Evolutionary conservation across 371 early-diverging fungal genomes (phyloP).

Genomic region (Mucor indicus): DNA sequence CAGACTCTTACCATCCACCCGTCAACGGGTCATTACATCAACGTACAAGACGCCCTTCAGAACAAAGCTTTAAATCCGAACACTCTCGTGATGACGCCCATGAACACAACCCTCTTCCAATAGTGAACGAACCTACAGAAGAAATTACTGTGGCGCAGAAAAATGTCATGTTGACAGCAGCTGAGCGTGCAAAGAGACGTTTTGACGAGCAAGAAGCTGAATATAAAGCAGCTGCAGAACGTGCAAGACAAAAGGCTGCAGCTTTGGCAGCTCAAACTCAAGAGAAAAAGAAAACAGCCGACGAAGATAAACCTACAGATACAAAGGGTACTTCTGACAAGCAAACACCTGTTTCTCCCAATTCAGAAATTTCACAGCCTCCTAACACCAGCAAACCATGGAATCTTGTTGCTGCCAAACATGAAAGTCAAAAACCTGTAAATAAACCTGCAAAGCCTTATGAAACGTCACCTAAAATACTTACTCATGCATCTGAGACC

Average conservation of each 20-base stretch:
- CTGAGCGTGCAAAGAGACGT: constrained; percentile 49
- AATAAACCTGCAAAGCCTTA: background rate
- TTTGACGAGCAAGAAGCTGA: constrained; percentile 48
- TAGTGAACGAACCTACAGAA: constrained; percentile 9
- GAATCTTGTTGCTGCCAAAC: constrained; percentile 13
- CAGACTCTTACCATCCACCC: constrained; percentile 9
- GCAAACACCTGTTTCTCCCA: background rate
- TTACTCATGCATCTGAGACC: background rate
- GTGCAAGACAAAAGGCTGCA: constrained; percentile 45
- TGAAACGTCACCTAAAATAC: background rate
- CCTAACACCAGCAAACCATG: constrained; percentile 13
- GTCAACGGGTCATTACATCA: constrained; percentile 18
- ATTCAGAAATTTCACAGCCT: background rate
- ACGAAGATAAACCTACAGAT: constrained; percentile 2
- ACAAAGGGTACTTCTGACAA: background rate
- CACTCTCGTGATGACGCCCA: constrained; percentile 21
- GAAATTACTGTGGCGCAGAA: constrained; percentile 35
- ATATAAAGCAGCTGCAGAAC: constrained; percentile 37
- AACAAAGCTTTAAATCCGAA: constrained; percentile 28
- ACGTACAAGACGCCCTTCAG: constrained; percentile 31
- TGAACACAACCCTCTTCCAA: constrained; percentile 10
- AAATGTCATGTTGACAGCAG: constrained; percentile 42
- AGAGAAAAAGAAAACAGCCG: background rate
- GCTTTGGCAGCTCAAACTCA: constrained; percentile 21
- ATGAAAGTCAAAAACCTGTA: too few relatives aligned